phyloP scores from a whole-genome alignment of 345 rosid genomes.

The Erucastrum elatum region DNA sequence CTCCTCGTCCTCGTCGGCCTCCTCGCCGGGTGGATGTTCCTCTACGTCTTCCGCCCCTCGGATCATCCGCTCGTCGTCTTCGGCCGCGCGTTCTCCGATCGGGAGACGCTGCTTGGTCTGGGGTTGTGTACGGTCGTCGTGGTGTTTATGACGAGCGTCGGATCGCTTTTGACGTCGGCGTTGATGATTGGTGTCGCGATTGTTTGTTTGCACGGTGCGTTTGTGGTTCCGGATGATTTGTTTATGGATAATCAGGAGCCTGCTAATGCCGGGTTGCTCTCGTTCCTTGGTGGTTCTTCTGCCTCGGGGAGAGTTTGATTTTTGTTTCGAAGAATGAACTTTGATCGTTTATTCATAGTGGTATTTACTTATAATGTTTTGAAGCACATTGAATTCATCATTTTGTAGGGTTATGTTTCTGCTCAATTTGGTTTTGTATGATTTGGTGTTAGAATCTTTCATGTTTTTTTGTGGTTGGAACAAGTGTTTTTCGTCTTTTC shows the following conservation, averaged over 20 bases:
- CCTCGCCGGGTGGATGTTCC: conserved; percentile 61
- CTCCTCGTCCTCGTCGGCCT: conserved; percentile 66
- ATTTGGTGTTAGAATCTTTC: neutral
- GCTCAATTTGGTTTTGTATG: neutral
- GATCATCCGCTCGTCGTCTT: conserved; percentile 68
- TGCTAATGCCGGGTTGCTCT: conserved; percentile 56
- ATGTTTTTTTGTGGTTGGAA: neutral
- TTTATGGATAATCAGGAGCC: conserved; percentile 82
- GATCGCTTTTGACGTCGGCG: conserved; percentile 71
- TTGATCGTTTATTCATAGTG: neutral
- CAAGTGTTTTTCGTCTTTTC: neutral
- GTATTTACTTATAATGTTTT: neutral
- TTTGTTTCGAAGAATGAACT: neutral
- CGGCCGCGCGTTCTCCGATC: conserved; percentile 74
- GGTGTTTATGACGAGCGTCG: conserved; percentile 77
- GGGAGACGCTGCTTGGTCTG: conserved; percentile 63
- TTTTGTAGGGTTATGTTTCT: neutral
- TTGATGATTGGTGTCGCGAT: conserved; percentile 65
- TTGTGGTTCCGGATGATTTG: conserved; percentile 84
- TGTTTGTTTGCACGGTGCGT: conserved; percentile 78
- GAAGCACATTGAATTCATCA: neutral
- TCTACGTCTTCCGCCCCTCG: conserved; percentile 71
- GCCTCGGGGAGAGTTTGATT: conserved; percentile 55
- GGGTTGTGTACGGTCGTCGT: conserved; percentile 58
- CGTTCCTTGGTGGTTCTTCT: conserved; percentile 71